Base-by-base conservation (phyloP, 768 basidiomycete genomes). In the Antrodiella citrinella region DNA sequence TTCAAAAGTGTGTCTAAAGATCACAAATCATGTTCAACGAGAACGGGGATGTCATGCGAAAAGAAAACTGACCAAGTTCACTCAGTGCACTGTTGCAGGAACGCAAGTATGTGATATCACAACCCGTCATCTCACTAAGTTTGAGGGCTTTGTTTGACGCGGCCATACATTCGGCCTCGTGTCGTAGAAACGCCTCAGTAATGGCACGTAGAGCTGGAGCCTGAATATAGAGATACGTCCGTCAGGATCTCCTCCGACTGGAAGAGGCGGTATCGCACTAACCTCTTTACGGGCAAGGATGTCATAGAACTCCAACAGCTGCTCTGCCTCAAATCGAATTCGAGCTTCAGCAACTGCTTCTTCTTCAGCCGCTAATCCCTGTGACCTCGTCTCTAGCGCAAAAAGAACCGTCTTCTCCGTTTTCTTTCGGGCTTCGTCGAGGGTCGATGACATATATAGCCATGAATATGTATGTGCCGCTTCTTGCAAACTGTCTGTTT, bases 401-500 rank as follows among this genome's bases (percentile, higher is more conserved):
- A 65, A 72, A 49, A 62, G 64, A 3, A 72, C 72, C 15, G 64
- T 49, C 43, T 64, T 55, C 58, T 74, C 68, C 11, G 74, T 65
- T 13, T 62, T 52, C 18, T 70, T 54, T 57, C 80, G 75, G 49
- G 72, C 74, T 2, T 74, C 74, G 13, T 80, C 76, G 25, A 82
- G 64, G 1, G 74, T 75, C 10, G 77, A 73, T 3, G 71, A 70
- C 80, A 84, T 82, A 55, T 75, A 77, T 23, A 74, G 51, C 81
- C 81, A 83, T 52, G 81, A 74, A 52, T 79, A 77, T 15, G 70
- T 61, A 50, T 80, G 77, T 11, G 78, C 76, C 1, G 74, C 76
- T 4, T 75, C 59, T 54, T 78, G 73, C 11, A 78, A 59, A 12
- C 72, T 54, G 43, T 63, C 62, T 15, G 7, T 15, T 35, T 35